Conservation (phyloP, 192 early-diverging fungal genomes). For the Lunasporangiospora selenospora region DNA sequence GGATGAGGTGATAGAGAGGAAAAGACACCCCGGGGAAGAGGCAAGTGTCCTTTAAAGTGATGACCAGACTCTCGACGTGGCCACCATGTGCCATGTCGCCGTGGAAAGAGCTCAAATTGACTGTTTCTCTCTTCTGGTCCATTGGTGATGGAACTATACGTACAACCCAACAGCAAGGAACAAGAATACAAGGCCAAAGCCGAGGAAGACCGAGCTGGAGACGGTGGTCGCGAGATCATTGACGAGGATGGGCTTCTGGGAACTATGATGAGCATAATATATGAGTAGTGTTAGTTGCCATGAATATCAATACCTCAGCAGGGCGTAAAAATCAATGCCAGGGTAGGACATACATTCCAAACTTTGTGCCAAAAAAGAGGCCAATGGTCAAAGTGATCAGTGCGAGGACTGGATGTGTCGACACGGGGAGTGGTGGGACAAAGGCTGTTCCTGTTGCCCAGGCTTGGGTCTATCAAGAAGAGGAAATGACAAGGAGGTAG, state of each 20-base stretch:
- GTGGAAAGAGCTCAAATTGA: too few relatives aligned
- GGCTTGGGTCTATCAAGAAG: slow-evolving; percentile 28
- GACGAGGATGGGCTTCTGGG: slow-evolving; percentile 17
- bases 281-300: too few relatives aligned
- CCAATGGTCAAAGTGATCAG: slow-evolving; percentile 13
- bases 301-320: too few relatives aligned
- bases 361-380: slow-evolving; percentile 43
- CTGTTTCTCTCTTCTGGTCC: neutral
- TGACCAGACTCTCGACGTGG: neutral
- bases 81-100: too few relatives aligned
- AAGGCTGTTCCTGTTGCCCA: slow-evolving; percentile 41
- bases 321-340: too few relatives aligned
- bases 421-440: slow-evolving; percentile 21
- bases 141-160: slow-evolving; percentile 1
- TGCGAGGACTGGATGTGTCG: slow-evolving; percentile 24
- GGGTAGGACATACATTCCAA: slow-evolving; percentile 35
- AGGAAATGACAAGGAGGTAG: too few relatives aligned
- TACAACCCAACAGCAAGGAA: slow-evolving; percentile 43
- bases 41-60: neutral
- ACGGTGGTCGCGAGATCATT: slow-evolving; percentile 17
- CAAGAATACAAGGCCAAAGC: slow-evolving; percentile 39
- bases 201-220: slow-evolving; percentile 24
- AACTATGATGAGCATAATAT: too few relatives aligned
- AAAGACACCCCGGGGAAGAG: neutral
- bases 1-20: neutral